Evolutionary conservation across 352 stramenopile species (phyloP), one percentile per base, ranked within the genome.

Genomic region (Globisporangium canariense): DNA sequence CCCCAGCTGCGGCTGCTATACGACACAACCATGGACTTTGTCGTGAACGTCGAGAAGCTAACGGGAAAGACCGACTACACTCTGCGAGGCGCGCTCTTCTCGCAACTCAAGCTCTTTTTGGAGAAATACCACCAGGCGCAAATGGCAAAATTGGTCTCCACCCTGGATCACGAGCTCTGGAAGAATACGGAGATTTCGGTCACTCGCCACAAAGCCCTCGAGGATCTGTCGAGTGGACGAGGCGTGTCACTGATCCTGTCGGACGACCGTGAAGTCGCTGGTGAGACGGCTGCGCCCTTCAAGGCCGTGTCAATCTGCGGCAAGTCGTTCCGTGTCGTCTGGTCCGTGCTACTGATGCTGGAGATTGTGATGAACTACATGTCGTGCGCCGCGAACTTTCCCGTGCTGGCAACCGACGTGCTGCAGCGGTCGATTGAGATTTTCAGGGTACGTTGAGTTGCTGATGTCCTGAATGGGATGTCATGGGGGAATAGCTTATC

Each of bases 351-450:
- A 13, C 67, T 98, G 22, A 93, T 98, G 78, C 78, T 99, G 36
- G 93, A 98, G 78, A 98, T 98, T 69, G 78, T 98, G 46, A 97
- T 98, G 86, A 97, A 93, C 66, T 97, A 98, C 78, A 87, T 99
- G 70, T 91, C 86, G 10, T 97, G 90, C 63, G 93, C 94, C 18
- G 84, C 90, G 58, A 96, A 98, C 74, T 98, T 98, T 66, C 91
- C 94, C 51, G 91, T 95, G 9, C 76, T 98, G 22, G 92, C 96
- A n/a, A 97, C 91, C 1, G 96, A 98, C 70, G 90, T 98, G 34
- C 81, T 98, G 22, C 90, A 96, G 53, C 95, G 97, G 56, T 92
- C 96, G 41, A 90, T 96, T 25, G 94, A 99, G 70, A 91, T 96
- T 56, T 90, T 96, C 38, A 79, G 87, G 62, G 83, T 92, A 70